A percentile compares a stretch with the other conserved stretches of the same genome.
phyloP scores from a whole-genome alignment of 495 filamentous ascomycete species.

The Annulohypoxylon nitens region DNA sequence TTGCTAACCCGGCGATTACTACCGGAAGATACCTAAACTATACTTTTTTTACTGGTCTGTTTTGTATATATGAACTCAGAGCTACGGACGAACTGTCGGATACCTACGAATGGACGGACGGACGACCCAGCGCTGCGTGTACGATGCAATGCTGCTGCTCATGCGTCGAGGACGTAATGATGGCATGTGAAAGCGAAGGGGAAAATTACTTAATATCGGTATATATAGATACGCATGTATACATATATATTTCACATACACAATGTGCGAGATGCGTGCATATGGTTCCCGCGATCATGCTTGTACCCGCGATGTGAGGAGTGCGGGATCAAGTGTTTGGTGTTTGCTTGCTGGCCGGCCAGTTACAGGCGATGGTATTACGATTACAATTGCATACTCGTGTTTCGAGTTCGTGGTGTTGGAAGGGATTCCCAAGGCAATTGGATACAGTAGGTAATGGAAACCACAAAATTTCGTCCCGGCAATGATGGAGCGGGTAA shows the following conservation, averaged over 20 bases:
- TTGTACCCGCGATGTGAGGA: neutral
- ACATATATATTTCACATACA: neutral
- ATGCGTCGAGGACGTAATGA: neutral
- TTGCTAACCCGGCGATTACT: neutral
- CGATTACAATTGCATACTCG: neutral
- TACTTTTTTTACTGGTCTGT: neutral
- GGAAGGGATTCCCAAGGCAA: neutral
- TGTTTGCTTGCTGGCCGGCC: neutral
- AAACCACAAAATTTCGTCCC: neutral
- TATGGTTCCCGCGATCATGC: neutral
- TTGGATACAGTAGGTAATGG: neutral
- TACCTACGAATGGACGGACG: neutral
- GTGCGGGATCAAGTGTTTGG: neutral
- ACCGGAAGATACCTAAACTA: conserved; percentile 5
- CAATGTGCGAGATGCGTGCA: neutral
- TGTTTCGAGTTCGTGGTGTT: neutral
- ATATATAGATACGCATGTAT: neutral
- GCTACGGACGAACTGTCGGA: neutral
- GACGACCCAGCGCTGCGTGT: neutral
- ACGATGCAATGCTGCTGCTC: neutral
- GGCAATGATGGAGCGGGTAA: neutral
- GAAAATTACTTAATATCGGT: neutral
- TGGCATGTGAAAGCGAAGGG: neutral
- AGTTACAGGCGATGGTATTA: neutral
- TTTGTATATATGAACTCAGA: conserved; percentile 7